Base-by-base conservation (phyloP, 148 eudicot species). In the Amaranthus cruentus region DNA sequence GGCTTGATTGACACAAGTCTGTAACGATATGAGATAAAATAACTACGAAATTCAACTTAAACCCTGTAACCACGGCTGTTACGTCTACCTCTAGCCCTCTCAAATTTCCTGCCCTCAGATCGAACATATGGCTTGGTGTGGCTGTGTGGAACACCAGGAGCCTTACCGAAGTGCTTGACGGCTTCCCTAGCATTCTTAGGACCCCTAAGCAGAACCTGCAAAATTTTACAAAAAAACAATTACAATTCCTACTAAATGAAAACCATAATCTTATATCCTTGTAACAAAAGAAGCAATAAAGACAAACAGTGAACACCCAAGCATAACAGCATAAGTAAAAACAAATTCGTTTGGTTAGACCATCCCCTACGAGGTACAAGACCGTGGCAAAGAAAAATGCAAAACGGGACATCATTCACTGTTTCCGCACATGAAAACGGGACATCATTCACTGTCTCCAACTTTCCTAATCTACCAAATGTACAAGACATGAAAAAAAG, bases 141-240 rank as follows among this genome's bases (percentile, higher is more conserved):
- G 78, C 93, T 94, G 90, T 89, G 89, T 4, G 97, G 97, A 15
- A 91, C 98, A 89, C 96, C 97, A 75, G 97, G 98, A 76, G 97
- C 98, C 66, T 80, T 88, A 4, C 97, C 97, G 76, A 93, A 93
- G 84, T 93, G 98, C 80, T 81, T 91, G 62, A 88, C 96, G 3
- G 98, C 96, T 77, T 94, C 97, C 73, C 98, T 95, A 1, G 95
- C 80, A 54, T 89, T 91, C 88, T 82, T 87, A 0, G 98, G 92
- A 11, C 98, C 98, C 84, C 98, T 85, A 2, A 94, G 89, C 15
- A 94, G 90, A n/a, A 94, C 89, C 98, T 91, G 80, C 62, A 75
- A 3, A 46, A 66, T n/a, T 47, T 46, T 28, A 28, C 18, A 1
- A 42, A 21, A 14, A 62, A 4, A 65, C 7, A 46, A 13, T 62